Evolutionary conservation across 257 asterid genomes (phyloP), one percentile per base, ranked within the genome.

Genomic region (Haberlea rhodopensis): DNA sequence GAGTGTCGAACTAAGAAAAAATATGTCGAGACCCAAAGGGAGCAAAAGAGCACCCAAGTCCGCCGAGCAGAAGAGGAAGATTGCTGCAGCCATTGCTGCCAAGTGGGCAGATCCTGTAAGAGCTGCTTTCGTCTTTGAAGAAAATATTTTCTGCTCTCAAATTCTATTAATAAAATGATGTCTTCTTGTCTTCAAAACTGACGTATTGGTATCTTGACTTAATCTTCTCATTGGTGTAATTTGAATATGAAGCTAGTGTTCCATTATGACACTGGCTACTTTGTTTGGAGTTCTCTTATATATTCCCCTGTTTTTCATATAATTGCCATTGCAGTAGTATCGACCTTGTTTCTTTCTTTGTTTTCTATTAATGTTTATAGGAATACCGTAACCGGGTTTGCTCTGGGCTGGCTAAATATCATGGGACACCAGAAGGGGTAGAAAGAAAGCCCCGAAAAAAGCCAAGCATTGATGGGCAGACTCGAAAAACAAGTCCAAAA

Each of bases 51-150:
- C 96, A 43, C 96, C 95, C 16, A 94, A 94, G 62, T 82, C 99
- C 20, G 82, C 85, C 8, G 96, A 90, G 75, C 99, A 94, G 76
- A 94, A 85, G 84, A 81, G 83, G 76, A 89, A 86, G 84, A 90
- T 90, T 68, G 72, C 97, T 31, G 94, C 82, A 69, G 85, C 99
- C 69, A 87, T 94, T 62, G 77, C 96, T 53, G 95, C 97, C 60
- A 90, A 90, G 80, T 90, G 99, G 99, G 88, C 94, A 18, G 99
- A 92, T 72, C 97, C 96, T 32, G 99, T 94, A 84, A 79, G 90
- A 53, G 58, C 61, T 69, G 46, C 34, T 40, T 32, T 21, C 43
- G 6, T 46, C 4, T 29, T 23, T 21, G n/a, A 45, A 60, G 25
- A 20, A 24, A 23, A 21, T 22, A 10, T 34, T 22, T 16, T 18